Percentiles rank a stretch among this genome's conserved stretches.
phyloP scores from a whole-genome alignment of 2,329 filamentous ascomycete species.

The Exophiala calicioides region DNA sequence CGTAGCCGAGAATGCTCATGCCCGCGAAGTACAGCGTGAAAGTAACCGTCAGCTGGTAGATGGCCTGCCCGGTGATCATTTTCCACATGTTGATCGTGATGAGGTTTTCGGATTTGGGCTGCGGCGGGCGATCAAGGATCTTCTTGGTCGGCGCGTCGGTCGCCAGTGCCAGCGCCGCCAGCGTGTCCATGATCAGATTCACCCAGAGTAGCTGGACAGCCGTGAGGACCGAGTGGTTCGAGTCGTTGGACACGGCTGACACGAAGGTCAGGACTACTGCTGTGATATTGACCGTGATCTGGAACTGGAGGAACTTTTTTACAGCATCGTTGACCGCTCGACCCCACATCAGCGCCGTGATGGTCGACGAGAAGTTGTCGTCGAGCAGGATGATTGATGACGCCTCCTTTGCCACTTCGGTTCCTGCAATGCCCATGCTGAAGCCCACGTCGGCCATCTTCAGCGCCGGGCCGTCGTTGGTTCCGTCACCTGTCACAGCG shows the following conservation, averaged over 20 bases:
- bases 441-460: constrained; percentile 68
- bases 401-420: constrained; percentile 68
- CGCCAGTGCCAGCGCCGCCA: constrained; percentile 83
- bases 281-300: constrained; percentile 83
- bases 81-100: constrained; percentile 98
- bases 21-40: constrained; percentile 81
- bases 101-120: constrained; percentile 70
- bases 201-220: constrained; percentile 95
- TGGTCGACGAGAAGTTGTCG: constrained; percentile 66
- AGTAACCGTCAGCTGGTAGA: constrained; percentile 80
- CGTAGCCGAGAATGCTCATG: constrained; percentile 60
- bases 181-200: constrained; percentile 96
- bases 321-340: constrained; percentile 68
- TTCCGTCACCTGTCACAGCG: constrained; percentile 65
- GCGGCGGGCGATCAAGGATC: constrained; percentile 77
- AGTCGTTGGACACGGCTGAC: constrained; percentile 70
- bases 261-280: constrained; percentile 86
- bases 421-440: constrained; percentile 68
- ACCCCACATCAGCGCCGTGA: constrained; percentile 69
- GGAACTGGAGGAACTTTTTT: constrained; percentile 65
- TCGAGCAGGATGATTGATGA: constrained; percentile 69
- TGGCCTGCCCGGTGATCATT: constrained; percentile 92
- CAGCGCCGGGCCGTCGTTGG: constrained; percentile 66
- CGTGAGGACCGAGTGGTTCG: constrained; percentile 74
- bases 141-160: constrained; percentile 85